phyloP scores from a whole-genome alignment of 179 eudicot genomes.

The Pouteria campechiana region DNA sequence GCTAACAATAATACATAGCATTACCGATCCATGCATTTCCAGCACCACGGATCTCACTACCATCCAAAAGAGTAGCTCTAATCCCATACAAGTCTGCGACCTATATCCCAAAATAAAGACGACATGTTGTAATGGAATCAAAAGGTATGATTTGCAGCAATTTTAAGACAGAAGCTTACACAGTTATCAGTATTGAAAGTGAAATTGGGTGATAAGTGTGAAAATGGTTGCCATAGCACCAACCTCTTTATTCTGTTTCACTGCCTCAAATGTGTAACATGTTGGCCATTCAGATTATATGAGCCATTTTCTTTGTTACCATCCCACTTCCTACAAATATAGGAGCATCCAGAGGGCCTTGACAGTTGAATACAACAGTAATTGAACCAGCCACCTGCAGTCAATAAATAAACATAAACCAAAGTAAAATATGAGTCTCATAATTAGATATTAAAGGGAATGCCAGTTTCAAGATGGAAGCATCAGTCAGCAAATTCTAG shows the following conservation, averaged over 20 bases:
- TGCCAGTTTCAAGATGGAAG: too few relatives aligned
- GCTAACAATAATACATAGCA: too few relatives aligned
- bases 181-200: slow-evolving; percentile 94
- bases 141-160: not conserved
- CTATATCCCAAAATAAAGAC: slow-evolving; percentile 43
- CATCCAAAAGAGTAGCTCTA: slow-evolving; percentile 90
- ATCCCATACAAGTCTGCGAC: slow-evolving; percentile 97
- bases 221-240: slow-evolving; percentile 97
- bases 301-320: slow-evolving; percentile 72
- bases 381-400: slow-evolving; percentile 85
- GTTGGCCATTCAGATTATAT: slow-evolving; percentile 36
- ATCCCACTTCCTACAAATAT: slow-evolving; percentile 94
- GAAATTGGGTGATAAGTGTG: slow-evolving; percentile 90
- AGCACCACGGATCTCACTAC: slow-evolving; percentile 99
- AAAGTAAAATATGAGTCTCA: too few relatives aligned
- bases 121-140: not conserved
- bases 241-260: slow-evolving; percentile 79
- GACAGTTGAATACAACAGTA: slow-evolving; percentile 93
- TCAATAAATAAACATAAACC: slow-evolving; percentile 6
- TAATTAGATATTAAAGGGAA: too few relatives aligned
- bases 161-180: slow-evolving; percentile 38
- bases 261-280: slow-evolving; percentile 71
- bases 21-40: slow-evolving; percentile 99
- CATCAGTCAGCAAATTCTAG: too few relatives aligned
- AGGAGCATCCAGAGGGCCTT: slow-evolving; percentile 97